Evolutionary conservation across 78 protist species (phyloP), one percentile per base, ranked within the genome.

Genomic region (Dictyostelium capitatum): DNA sequence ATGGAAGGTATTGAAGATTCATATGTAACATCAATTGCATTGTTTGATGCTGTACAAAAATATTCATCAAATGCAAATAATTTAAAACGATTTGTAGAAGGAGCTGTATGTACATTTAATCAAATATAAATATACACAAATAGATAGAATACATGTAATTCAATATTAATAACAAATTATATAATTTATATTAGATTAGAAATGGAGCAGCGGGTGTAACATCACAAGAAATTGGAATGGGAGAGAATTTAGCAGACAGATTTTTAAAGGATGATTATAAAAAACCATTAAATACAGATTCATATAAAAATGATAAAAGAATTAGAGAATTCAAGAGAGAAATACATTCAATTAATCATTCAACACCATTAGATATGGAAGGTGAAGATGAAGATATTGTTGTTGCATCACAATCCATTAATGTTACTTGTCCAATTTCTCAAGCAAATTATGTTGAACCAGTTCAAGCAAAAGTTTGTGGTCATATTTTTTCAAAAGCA

Each of bases 401-500:
- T 19, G 37, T 84, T n/a, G 74, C 92, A 37, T 84, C 92, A 25
- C 92, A 84, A 59, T 43, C 92, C 2, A 30, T 84, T 47, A 75
- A 64, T 47, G 59, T 84, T 25, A 74, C n/a, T n/a, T 84, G 92
- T 57, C 92, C 92, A 74, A 43, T 84, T 4, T 54, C 92, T 2
- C 56, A 74, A n/a, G 57, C 48, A 28, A 11, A 7, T 11, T 74
- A 74, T 12, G 83, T 41, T 15, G 70, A 84, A 56, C 92, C 92
- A 41, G 83, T 84, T 15, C 74, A 64, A 74, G 54, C 37, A 0
- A 20, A 25, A 19, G 30, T 9, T 30, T 84, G 92, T 74, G 78
- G 78, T 20, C 92, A 84, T 46, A 43, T 74, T 6, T 84, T 19
- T 37, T 84, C 92, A 3, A 84, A 62, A 53, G 77, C n/a, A 3